Evolutionary conservation across 1,139 yeast genomes (phyloP), one percentile per base, ranked within the genome.

Genomic region (Kluyveromyces sp.): DNA sequence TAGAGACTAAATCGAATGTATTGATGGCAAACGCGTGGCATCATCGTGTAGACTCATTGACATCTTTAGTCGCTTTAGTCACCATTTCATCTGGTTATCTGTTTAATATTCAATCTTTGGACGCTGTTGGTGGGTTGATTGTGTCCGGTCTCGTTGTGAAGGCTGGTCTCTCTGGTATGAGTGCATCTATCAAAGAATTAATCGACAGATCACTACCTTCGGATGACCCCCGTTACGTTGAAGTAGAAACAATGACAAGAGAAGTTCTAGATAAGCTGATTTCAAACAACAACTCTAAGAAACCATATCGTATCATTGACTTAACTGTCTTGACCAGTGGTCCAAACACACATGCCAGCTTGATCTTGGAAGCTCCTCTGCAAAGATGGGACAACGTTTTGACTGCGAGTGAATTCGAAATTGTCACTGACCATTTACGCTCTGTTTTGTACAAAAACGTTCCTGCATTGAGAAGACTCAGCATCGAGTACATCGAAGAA

Each of bases 11-110:
- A 57, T 87, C 96, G 1, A 85, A 87, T 49, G 97, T 92, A 3
- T 72, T 92, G 44, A 81, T 87, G 41, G 98, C 98, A 4, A 92
- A 92, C 59, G 98, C 98, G 2, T 92, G 97, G 97, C 98, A 92
- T 62, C 98, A 92, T 60, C 74, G 98, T 50, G 89, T 92, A n/a
- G 98, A 92, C 61, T 83, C 95, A 1, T 64, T 92, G 53, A 94
- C 97, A 0, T 88, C 96, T 0, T 73, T 84, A 33, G 97, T 92
- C 8, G 97, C 98, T 0, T 74, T 89, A 20, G 74, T 80, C 3
- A 88, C 97, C 0, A 94, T 92, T 43, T 77, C 94, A 0, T 82
- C 94, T 2, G 95, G 96, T 26, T 81, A 83, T 51, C 67, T 86
- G 49, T 75, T 87, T 50, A 76, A 80, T 49, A 74, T 87, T 37